Base-by-base conservation (phyloP, 75 land plant species). In the Sequoiadendron giganteum region DNA sequence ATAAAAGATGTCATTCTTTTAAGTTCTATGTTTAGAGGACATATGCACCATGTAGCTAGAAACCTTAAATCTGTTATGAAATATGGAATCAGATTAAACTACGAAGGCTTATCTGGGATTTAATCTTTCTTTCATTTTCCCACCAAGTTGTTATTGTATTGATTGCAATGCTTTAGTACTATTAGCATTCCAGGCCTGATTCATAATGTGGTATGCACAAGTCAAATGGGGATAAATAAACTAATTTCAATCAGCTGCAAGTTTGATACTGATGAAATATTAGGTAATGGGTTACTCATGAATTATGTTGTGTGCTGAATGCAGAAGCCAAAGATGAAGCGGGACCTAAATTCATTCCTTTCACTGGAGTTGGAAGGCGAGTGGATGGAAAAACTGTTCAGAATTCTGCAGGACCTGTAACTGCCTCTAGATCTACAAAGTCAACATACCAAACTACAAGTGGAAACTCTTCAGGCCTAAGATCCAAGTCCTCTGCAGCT, bases 291-390 rank as follows among this genome's bases (percentile, higher is more conserved):
- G 19, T 1, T 1, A 15, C 32, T 45, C 9, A 80, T 77, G 8
- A 82, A 7, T 43, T 19, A 45, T 82, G 4, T 7, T 79, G 5
- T 40, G 19, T 45, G 25, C 48, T 82, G n/a, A 45, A 82, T 82
- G 0, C 84, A 82, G 90, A 81, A 82, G 42, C 89, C 65, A 85
- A 87, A 73, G 86, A 76, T 3, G 38, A 19, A 28, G 89, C 58
- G 2, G 36, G 18, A 32, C 55, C 86, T 4, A 88, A 87, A 61
- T 90, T 90, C 85, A 90, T 83, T 83, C 73, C 90, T 48, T 90
- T 90, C 56, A 58, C 90, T 42, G 90, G 90, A 68, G 54, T 87
- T 58, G 90, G 90, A 61, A 87, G 90, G 86, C 83, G 90, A 81
- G 18, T 90, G n/a, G 90, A 90, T 90, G 90, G 90, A 7, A 90